These are phyloP conservation scores for Anacardium occidentale DNA, from an alignment of 345 rosid species.

Conservation along the genomic window DNA sequence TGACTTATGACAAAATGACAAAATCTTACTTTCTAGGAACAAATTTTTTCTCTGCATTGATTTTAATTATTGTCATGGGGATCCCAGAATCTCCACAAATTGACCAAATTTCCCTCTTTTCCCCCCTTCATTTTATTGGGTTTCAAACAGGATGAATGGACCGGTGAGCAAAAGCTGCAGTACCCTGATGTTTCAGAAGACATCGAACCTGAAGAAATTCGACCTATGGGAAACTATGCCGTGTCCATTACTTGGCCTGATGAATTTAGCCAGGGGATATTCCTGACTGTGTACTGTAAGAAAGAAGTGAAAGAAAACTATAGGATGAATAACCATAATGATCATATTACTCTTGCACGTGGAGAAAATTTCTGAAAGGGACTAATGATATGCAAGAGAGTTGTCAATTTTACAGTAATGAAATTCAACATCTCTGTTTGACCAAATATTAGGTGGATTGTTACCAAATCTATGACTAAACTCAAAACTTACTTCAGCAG, in stretches of 20 bases:
- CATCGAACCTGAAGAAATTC: constrained; percentile 84
- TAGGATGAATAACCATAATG: background rate
- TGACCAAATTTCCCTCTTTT: background rate
- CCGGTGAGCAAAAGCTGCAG: constrained; percentile 82
- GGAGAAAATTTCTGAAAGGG: background rate
- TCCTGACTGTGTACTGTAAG: background rate
- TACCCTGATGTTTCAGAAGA: constrained; percentile 74
- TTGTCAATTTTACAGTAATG: background rate
- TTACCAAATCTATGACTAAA: background rate
- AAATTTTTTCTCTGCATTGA: background rate
- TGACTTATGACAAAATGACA: constrained; percentile 14
- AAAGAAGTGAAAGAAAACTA: background rate
- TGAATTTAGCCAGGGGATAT: constrained; percentile 76
- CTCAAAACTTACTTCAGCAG: background rate
- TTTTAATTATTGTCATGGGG: background rate
- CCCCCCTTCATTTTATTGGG: background rate
- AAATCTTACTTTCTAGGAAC: constrained; percentile 16
- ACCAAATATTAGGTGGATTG: background rate
- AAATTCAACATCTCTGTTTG: background rate
- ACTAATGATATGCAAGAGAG: background rate
- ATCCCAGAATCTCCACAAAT: background rate
- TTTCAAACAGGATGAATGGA: constrained; percentile 80
- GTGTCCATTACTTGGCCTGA: constrained; percentile 96
- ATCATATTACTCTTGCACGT: background rate
- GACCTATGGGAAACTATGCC: constrained; percentile 97